A percentile compares a stretch with the other conserved stretches of the same genome.
These are phyloP conservation scores for Lentinula sp. DNA, from an alignment of 768 basidiomycete genomes.

Conservation along the genomic window DNA sequence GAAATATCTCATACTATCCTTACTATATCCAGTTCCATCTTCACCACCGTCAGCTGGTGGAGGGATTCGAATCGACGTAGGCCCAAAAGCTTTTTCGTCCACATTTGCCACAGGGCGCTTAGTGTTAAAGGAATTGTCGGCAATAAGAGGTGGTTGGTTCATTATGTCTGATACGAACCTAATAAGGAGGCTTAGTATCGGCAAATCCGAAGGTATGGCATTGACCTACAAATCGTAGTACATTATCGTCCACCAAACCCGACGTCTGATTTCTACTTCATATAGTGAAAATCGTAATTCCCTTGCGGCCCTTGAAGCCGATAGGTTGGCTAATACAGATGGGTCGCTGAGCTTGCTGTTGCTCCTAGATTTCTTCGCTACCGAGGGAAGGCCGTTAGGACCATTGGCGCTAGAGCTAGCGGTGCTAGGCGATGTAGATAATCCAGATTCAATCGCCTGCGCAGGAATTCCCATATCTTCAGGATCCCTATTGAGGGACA, in stretches of 20 bases:
- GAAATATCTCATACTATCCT: slow-evolving; percentile 38
- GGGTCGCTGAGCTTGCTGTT: slow-evolving; percentile 4
- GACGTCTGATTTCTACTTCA: slow-evolving; percentile 44
- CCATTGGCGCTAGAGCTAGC: background rate
- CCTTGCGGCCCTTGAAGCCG: slow-evolving; percentile 4
- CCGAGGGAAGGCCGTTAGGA: background rate
- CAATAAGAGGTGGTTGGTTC: slow-evolving; percentile 56
- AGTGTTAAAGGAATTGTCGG: slow-evolving; percentile 48
- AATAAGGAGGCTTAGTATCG: background rate
- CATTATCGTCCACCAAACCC: slow-evolving; percentile 77
- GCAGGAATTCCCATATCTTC: slow-evolving; percentile 31
- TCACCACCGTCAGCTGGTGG: slow-evolving; percentile 22
- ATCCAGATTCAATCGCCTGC: background rate
- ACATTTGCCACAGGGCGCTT: slow-evolving; percentile 47
- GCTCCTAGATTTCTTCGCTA: slow-evolving; percentile 2
- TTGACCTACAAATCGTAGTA: slow-evolving; percentile 71
- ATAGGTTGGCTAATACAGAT: background rate
- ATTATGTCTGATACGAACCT: slow-evolving; percentile 70
- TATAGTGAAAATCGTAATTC: slow-evolving; percentile 26
- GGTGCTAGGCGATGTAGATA: background rate
- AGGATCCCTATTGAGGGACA: slow-evolving; percentile 59
- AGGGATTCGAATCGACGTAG: slow-evolving; percentile 39
- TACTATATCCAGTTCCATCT: slow-evolving; percentile 5
- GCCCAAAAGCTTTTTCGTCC: slow-evolving; percentile 47
- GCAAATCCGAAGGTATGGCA: slow-evolving; percentile 4